Conservation (phyloP, 2,329 filamentous ascomycete genomes). For the Xylaria sp. region DNA sequence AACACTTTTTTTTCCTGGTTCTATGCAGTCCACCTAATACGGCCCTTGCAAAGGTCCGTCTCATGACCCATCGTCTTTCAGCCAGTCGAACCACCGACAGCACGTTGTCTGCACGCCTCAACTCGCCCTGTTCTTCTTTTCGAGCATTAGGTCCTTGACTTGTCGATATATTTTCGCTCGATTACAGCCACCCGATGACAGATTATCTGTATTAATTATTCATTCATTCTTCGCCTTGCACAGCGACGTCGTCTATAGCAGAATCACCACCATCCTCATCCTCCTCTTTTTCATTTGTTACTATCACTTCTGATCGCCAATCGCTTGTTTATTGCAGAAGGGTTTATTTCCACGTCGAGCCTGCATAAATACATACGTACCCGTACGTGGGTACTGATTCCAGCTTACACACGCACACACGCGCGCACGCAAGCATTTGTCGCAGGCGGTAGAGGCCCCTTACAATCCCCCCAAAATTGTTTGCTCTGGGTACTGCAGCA, state of each 20-base stretch:
- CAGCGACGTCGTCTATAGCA: background rate
- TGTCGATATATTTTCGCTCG: slow-evolving; percentile 17
- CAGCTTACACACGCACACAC: background rate
- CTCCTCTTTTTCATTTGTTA: background rate
- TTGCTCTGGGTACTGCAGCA: slow-evolving; percentile 6
- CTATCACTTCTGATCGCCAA: background rate
- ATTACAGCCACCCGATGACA: background rate
- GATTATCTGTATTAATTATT: slow-evolving; percentile 1
- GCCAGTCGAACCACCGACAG: slow-evolving; percentile 30
- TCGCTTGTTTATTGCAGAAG: slow-evolving; percentile 5
- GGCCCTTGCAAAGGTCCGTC: slow-evolving; percentile 14
- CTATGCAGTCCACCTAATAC: slow-evolving; percentile 19
- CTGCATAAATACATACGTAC: slow-evolving; percentile 5
- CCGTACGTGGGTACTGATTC: background rate
- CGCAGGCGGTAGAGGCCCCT: background rate
- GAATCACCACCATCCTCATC: background rate
- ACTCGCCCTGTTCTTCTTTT: background rate
- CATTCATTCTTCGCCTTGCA: background rate
- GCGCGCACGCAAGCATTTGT: background rate
- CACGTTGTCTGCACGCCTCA: slow-evolving; percentile 19
- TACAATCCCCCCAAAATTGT: background rate
- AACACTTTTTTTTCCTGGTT: slow-evolving; percentile 1
- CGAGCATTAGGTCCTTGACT: background rate
- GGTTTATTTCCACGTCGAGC: slow-evolving; percentile 13
- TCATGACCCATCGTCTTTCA: slow-evolving; percentile 27